A percentile compares a stretch with the other conserved stretches of the same genome.
These are phyloP conservation scores for Aspergillus ellipticus DNA, from an alignment of 495 filamentous ascomycete species.

Conservation along the genomic window DNA sequence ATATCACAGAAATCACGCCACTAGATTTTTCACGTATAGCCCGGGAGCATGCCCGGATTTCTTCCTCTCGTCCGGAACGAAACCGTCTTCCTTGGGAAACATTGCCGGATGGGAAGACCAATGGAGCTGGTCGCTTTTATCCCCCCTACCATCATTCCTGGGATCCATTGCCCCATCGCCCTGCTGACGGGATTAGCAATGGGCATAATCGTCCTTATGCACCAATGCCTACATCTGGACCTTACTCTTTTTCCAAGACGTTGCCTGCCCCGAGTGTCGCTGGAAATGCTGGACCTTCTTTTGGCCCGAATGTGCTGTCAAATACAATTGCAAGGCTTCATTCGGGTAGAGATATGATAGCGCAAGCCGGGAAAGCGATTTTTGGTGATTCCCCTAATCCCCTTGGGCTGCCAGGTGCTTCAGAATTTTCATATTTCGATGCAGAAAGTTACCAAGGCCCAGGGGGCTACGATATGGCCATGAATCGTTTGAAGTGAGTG, in stretches of 20 bases:
- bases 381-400: constrained; percentile 1
- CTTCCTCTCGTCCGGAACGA: not conserved
- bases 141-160: too few species aligned
- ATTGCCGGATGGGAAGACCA: not conserved
- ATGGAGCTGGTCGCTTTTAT: not conserved
- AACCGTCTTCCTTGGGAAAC: not conserved
- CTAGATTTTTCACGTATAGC: constrained; percentile 15
- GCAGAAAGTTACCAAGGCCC: not conserved
- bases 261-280: constrained; percentile 6
- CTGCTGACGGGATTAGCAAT: not conserved
- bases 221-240: not conserved
- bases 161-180: too few species aligned
- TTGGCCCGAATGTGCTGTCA: constrained; percentile 13
- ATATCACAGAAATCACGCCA: constrained; percentile 25
- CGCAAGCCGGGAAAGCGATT: constrained; percentile 8
- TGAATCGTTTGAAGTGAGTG: constrained; percentile 4
- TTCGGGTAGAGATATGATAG: constrained; percentile 7
- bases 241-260: not conserved
- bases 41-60: not conserved
- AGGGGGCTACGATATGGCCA: not conserved
- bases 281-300: not conserved
- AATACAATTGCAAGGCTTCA: constrained; percentile 20
- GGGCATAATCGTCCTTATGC: not conserved
- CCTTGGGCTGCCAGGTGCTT: too few species aligned
- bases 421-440: not conserved